A percentile compares a stretch with the other conserved stretches of the same genome.
Conservation (phyloP, 306 rosid species). For the Clitoria ternatea region DNA sequence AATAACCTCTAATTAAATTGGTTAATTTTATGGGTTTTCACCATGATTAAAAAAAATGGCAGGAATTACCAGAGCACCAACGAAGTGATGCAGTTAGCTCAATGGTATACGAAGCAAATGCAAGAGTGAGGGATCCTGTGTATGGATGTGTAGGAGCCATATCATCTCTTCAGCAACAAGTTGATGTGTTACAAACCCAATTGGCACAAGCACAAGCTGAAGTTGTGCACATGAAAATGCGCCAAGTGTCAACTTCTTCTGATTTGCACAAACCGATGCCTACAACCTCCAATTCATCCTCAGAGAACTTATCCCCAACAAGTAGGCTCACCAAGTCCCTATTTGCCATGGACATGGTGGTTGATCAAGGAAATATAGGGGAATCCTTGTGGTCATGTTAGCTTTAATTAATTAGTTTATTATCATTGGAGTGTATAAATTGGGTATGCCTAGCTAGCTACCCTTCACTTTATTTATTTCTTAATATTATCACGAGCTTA, state of each 20-base stretch:
- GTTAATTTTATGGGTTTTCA: neutral
- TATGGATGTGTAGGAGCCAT: constrained; percentile 96
- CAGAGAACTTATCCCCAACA: constrained; percentile 13
- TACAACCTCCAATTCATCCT: constrained; percentile 5
- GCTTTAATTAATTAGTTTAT: constrained; percentile 24
- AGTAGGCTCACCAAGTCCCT: constrained; percentile 51
- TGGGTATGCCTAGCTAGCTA: neutral
- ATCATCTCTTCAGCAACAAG: constrained; percentile 80
- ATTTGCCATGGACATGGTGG: constrained; percentile 52
- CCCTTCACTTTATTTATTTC: constrained; percentile 18
- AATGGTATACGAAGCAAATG: constrained; percentile 93
- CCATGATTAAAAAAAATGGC: neutral
- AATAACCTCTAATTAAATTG: neutral
- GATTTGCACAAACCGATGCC: neutral
- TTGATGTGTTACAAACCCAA: constrained; percentile 72
- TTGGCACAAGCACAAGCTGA: constrained; percentile 75
- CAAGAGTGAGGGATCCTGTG: constrained; percentile 85
- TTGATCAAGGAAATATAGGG: constrained; percentile 54
- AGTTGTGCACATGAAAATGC: constrained; percentile 66
- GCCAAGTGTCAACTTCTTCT: constrained; percentile 33
- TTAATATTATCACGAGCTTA: constrained; percentile 32
- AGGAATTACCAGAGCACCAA: constrained; percentile 82
- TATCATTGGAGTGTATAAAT: neutral
- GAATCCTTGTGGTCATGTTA: constrained; percentile 79
- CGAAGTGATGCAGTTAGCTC: constrained; percentile 90